These are phyloP conservation scores for button mushroom (Agaricus bisporus) DNA, from an alignment of 768 basidiomycete genomes.

Conservation along the genomic window DNA sequence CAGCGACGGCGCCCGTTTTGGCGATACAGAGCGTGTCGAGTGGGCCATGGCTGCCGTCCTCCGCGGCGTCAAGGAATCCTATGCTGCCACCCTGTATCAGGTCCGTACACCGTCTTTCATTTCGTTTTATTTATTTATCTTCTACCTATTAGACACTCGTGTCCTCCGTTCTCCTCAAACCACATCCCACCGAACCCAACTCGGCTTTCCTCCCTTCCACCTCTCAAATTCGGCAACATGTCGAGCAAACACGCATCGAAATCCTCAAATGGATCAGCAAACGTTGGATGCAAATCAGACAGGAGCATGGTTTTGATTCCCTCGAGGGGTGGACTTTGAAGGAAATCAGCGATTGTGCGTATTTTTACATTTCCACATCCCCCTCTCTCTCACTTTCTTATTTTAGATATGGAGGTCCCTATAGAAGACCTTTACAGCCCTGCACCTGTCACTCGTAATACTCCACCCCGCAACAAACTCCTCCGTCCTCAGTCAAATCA, in stretches of 20 bases:
- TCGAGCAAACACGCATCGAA: constrained; percentile 67
- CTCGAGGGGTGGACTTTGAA: constrained; percentile 87
- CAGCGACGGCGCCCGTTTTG: constrained; percentile 66
- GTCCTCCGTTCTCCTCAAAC: constrained; percentile 62
- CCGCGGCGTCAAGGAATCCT: constrained; percentile 56
- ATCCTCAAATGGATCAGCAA: constrained; percentile 70
- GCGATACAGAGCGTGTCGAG: constrained; percentile 74
- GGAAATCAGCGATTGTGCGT: constrained; percentile 79
- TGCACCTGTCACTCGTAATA: constrained; percentile 17
- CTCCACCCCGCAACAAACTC: constrained; percentile 11
- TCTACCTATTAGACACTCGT: constrained; percentile 56
- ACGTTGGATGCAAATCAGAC: constrained; percentile 70
- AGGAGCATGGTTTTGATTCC: constrained; percentile 72
- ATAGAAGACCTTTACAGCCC: constrained; percentile 65
- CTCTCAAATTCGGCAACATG: constrained; percentile 61
- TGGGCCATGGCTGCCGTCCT: constrained; percentile 64
- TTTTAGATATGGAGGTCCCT: constrained; percentile 71
- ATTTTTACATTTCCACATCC: background rate
- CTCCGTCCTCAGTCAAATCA: constrained; percentile 25
- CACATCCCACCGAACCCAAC: constrained; percentile 52
- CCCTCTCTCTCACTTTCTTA: background rate
- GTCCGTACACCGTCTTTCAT: constrained; percentile 24
- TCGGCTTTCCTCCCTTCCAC: constrained; percentile 62
- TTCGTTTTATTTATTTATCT: background rate
- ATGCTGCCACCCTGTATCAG: constrained; percentile 74